Conservation (phyloP, 2,329 filamentous ascomycete species). For the Penicillium sp. region DNA sequence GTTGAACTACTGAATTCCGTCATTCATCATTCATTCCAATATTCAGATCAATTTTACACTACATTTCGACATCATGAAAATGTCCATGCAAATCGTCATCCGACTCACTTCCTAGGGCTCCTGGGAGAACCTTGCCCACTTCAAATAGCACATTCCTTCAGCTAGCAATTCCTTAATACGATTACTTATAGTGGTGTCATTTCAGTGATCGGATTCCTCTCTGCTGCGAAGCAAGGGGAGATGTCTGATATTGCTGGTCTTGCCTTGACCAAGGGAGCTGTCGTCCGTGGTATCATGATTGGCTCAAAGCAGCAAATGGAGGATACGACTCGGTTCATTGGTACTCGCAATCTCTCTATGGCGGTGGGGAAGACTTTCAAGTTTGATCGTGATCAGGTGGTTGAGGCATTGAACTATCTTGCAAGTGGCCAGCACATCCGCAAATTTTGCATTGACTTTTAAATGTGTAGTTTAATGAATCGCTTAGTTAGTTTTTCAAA, state of each 20-base stretch:
- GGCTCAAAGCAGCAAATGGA: conserved; percentile 40
- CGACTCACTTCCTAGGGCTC: no score
- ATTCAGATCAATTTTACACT: no score
- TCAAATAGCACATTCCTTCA: no score
- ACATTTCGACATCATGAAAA: no score
- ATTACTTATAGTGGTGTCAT: conserved; percentile 6
- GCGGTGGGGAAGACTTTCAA: conserved; percentile 40
- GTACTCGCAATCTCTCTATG: conserved; percentile 22
- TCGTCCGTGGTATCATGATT: conserved; percentile 39
- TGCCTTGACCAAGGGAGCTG: conserved; percentile 26
- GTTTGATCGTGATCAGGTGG: conserved; percentile 30
- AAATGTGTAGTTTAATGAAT: background rate
- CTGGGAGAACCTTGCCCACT: no score
- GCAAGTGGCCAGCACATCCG: conserved; percentile 34
- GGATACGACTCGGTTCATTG: conserved; percentile 36
- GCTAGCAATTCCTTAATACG: conserved; percentile 27
- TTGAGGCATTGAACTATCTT: conserved; percentile 27
- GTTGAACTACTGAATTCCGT: no score
- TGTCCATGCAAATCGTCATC: no score
- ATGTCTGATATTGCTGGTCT: conserved; percentile 13
- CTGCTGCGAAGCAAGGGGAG: background rate
- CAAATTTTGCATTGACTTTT: conserved; percentile 34
- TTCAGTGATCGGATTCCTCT: conserved; percentile 14
- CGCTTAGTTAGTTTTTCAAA: no score
- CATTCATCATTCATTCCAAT: no score